Base-by-base conservation (phyloP, 192 early-diverging fungal species). In the Backusella tuberculispora region DNA sequence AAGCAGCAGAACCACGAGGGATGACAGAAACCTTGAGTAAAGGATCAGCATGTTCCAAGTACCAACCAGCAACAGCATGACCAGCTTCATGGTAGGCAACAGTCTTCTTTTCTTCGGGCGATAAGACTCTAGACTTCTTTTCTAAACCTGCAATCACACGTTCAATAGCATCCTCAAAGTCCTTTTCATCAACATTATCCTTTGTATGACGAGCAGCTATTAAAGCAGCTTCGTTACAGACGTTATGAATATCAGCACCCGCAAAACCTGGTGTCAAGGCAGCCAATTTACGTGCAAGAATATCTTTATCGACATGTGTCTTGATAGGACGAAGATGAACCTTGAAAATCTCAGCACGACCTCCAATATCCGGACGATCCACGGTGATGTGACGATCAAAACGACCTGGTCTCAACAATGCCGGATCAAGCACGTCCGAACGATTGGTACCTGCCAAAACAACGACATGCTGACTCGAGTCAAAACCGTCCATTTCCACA, bases 61-160 rank as follows among this genome's bases (percentile, higher is more conserved):
- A 99, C 98, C 98, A 99, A 43, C 98, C 98, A 13, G 92, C 94
- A 71, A 99, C 95, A 26, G 98, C 98, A 79, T 99, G 98, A 3
- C 98, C 98, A 13, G 98, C 98, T 87, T 99, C 98, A 85, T 99
- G 98, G 83, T 99, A 97, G 17, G 98, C 98, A 48, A 99, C 97
- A 38, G 95, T 97, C 88, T 93, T 97, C 89, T 99, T 99, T 85
- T 99, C 98, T 67, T 96, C 93, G 1, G 98, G 96, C 41, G 92
- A 92, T 64, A 99, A 83, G 41, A 98, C 93, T n/a, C 93, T 90
- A 43, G 95, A 95, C 83, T 98, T 98, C 87, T 98, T 99, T 80
- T 99, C 98, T 13, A 99, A 85, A 19, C 98, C 98, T 8, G 91
- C 98, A 83, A 99, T 95, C 50, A 99, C 98, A 46, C 98, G 90